A percentile compares a stretch with the other conserved stretches of the same genome.
phyloP scores from a whole-genome alignment of 2,329 filamentous ascomycete species.

The Paecilomyces niveus region DNA sequence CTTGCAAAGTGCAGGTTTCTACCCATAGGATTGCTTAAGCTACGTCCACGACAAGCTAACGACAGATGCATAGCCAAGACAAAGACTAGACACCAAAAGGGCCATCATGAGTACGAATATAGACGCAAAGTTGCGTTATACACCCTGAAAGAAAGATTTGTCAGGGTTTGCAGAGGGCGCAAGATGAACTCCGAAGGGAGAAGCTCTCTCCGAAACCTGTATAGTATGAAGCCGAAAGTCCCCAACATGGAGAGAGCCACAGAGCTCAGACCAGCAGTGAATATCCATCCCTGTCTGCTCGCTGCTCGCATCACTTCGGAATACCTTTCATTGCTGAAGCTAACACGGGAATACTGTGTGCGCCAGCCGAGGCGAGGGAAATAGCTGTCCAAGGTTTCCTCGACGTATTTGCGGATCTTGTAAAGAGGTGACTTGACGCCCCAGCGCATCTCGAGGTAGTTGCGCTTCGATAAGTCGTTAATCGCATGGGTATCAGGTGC shows the following conservation, averaged over 20 bases:
- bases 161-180: background rate
- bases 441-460: slow-evolving; percentile 89
- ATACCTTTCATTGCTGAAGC: slow-evolving; percentile 89
- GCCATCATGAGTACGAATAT: background rate
- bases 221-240: background rate
- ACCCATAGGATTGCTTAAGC: too few relatives aligned
- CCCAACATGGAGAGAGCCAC: slow-evolving; percentile 19
- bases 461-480: slow-evolving; percentile 82
- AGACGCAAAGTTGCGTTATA: background rate
- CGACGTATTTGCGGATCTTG: slow-evolving; percentile 72
- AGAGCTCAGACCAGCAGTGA: slow-evolving; percentile 37
- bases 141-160: background rate
- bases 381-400: slow-evolving; percentile 73
- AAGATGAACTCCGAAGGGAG: background rate
- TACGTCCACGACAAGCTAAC: too few relatives aligned
- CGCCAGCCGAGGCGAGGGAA: slow-evolving; percentile 75
- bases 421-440: slow-evolving; percentile 75
- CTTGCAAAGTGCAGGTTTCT: too few relatives aligned
- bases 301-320: slow-evolving; percentile 69
- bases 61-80: too few relatives aligned
- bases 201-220: background rate
- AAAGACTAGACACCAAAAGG: too few relatives aligned
- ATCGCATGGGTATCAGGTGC: slow-evolving; percentile 78
- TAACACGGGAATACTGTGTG: slow-evolving; percentile 87
- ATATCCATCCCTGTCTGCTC: slow-evolving; percentile 58